phyloP scores from a whole-genome alignment of 805 yeast genomes.

The Saccharomycopsis fodiens region DNA sequence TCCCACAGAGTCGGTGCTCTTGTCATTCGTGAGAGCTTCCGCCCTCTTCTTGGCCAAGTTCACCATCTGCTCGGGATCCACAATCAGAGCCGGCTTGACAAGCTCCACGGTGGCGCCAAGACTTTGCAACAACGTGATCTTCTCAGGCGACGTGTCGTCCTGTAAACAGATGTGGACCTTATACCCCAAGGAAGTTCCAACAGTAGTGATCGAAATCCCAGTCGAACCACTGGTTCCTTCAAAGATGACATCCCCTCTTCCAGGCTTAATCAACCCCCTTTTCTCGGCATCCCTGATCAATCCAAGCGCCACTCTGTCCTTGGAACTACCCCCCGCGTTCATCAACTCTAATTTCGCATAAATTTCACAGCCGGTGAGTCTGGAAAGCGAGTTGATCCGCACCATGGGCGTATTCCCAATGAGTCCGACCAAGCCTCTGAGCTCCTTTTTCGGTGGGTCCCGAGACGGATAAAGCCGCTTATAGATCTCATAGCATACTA shows the following conservation, averaged over 20 bases:
- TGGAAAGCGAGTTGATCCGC: conserved; percentile 60
- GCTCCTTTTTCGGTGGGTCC: conserved; percentile 6
- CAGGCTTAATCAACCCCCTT: conserved; percentile 48
- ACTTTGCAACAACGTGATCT: conserved; percentile 58
- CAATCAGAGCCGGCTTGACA: conserved; percentile 92
- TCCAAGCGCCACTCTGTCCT: conserved; percentile 87
- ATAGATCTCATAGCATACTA: background rate
- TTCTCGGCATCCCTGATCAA: conserved; percentile 65
- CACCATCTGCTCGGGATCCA: conserved; percentile 88
- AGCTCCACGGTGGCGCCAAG: conserved; percentile 79
- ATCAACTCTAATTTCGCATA: conserved; percentile 79
- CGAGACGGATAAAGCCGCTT: background rate
- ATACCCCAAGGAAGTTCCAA: conserved; percentile 86
- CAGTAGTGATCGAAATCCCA: conserved; percentile 86
- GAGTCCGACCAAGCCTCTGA: conserved; percentile 63
- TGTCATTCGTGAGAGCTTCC: conserved; percentile 33
- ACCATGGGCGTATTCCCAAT: conserved; percentile 91
- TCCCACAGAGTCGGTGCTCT: conserved; percentile 40
- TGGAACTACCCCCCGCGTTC: conserved; percentile 95
- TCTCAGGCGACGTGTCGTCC: conserved; percentile 85
- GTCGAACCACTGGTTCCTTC: conserved; percentile 98
- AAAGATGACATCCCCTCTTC: conserved; percentile 65
- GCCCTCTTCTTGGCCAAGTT: conserved; percentile 76
- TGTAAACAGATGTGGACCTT: conserved; percentile 91
- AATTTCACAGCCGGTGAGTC: conserved; percentile 69